Conservation (phyloP, 2,329 filamentous ascomycete genomes). For the Trichocomaceae sp. region DNA sequence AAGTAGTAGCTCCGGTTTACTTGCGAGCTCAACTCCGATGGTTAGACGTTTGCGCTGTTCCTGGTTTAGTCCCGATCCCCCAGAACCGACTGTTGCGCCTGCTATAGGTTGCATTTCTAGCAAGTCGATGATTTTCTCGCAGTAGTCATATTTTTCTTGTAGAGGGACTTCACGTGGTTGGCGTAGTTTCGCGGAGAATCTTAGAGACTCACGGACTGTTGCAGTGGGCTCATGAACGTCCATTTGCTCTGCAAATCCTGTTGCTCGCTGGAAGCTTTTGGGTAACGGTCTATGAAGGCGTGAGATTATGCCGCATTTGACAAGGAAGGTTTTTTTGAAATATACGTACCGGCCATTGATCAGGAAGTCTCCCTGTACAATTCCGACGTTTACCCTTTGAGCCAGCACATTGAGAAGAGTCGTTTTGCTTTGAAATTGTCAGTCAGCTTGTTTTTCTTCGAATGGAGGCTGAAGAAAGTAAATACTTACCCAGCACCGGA, state of each 20-base stretch:
- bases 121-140: constrained; percentile 61
- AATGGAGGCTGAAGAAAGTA: neutral
- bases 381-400: constrained; percentile 40
- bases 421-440: constrained; percentile 35
- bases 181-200: constrained; percentile 59
- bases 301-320: constrained; percentile 4
- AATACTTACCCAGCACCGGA: constrained; percentile 49
- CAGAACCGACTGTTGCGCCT: constrained; percentile 56
- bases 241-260: constrained; percentile 56
- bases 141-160: constrained; percentile 61
- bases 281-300: constrained; percentile 31
- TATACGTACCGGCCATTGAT: constrained; percentile 38
- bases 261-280: constrained; percentile 47
- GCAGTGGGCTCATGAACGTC: constrained; percentile 61
- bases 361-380: constrained; percentile 39
- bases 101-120: constrained; percentile 63
- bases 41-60: constrained; percentile 64
- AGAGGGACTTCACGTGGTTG: constrained; percentile 52
- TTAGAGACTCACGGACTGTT: constrained; percentile 60
- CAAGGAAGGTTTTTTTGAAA: too few species aligned
- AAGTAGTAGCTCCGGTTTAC: constrained; percentile 54
- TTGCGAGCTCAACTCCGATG: constrained; percentile 56
- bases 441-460: neutral
- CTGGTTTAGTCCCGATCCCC: constrained; percentile 54
- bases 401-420: constrained; percentile 44